Percentiles rank a stretch among this genome's conserved stretches.
Evolutionary conservation across 164 flowering plant genomes (phyloP).

Genomic region (Piper longum): DNA sequence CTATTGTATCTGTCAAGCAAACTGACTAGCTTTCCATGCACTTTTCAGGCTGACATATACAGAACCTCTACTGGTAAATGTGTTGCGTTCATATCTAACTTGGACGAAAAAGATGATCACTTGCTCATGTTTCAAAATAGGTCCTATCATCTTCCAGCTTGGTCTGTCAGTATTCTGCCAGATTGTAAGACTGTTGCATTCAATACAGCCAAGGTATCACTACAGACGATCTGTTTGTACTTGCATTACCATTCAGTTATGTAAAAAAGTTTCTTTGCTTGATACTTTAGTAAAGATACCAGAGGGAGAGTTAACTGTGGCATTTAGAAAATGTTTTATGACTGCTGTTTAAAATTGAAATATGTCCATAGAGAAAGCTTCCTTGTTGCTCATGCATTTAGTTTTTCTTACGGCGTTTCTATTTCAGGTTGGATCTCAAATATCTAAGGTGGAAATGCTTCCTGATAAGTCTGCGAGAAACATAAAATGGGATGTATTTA

Average conservation of each 20-base stretch:
- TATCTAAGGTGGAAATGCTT: slow-evolving; percentile 59
- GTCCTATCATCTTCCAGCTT: slow-evolving; percentile 78
- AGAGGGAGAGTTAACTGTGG: neutral
- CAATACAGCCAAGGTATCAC: slow-evolving; percentile 83
- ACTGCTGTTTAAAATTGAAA: neutral
- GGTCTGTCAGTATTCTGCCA: slow-evolving; percentile 97
- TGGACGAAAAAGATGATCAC: slow-evolving; percentile 62
- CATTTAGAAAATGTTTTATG: neutral
- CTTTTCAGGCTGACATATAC: slow-evolving; percentile 67
- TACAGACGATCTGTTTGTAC: neutral
- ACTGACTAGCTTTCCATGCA: neutral
- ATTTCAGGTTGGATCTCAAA: slow-evolving; percentile 56
- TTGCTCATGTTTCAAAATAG: slow-evolving; percentile 44
- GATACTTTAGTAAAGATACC: no score
- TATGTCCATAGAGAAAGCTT: neutral
- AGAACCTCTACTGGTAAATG: slow-evolving; percentile 63
- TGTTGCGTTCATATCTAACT: slow-evolving; percentile 78
- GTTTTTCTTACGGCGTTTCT: neutral
- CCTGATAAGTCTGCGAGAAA: slow-evolving; percentile 34
- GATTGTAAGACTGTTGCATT: slow-evolving; percentile 88
- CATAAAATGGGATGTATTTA: slow-evolving; percentile 64
- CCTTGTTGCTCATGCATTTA: neutral
- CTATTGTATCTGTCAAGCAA: neutral
- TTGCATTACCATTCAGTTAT: no score
- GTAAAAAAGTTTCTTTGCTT: no score